Evolutionary conservation across 2,329 filamentous ascomycete species (phyloP).

Genomic region (Colletotrichum lindemuthianum): DNA sequence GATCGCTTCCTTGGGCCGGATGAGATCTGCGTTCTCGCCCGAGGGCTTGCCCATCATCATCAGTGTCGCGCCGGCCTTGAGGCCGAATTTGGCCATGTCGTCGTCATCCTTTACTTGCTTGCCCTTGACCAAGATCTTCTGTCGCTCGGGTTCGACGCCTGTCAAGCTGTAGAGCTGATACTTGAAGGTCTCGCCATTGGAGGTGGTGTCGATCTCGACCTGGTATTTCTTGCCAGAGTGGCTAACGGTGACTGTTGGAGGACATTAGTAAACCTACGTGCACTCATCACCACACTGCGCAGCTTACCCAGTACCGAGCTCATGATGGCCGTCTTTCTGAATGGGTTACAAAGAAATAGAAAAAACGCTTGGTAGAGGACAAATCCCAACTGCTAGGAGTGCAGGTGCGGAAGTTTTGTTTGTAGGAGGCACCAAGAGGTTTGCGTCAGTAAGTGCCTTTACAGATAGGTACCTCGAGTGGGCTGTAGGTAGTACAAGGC

Average conservation of each 20-base stretch:
- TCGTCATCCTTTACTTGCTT: slow-evolving; percentile 96
- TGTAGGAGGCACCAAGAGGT: slow-evolving; percentile 35
- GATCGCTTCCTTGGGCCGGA: slow-evolving; percentile 81
- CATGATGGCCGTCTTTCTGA: slow-evolving; percentile 50
- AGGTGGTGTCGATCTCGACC: slow-evolving; percentile 86
- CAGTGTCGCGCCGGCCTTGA: slow-evolving; percentile 86
- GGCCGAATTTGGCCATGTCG: slow-evolving; percentile 81
- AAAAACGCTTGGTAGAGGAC: slow-evolving; percentile 6
- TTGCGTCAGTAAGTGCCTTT: slow-evolving; percentile 33
- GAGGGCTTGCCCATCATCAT: slow-evolving; percentile 97
- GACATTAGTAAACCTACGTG: slow-evolving; percentile 39
- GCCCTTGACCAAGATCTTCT: slow-evolving; percentile 95
- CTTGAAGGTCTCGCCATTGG: slow-evolving; percentile 93
- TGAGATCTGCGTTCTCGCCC: slow-evolving; percentile 67
- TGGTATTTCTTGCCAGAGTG: slow-evolving; percentile 96
- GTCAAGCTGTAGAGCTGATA: slow-evolving; percentile 95
- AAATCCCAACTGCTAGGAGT: slow-evolving; percentile 11
- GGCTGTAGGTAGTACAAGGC: slow-evolving; percentile 27
- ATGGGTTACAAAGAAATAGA: slow-evolving; percentile 31
- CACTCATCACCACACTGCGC: slow-evolving; percentile 27
- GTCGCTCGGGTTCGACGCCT: slow-evolving; percentile 93
- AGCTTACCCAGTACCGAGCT: slow-evolving; percentile 63
- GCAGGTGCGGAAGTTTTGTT: slow-evolving; percentile 27
- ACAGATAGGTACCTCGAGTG: not conserved
- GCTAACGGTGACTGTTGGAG: slow-evolving; percentile 81